Evolutionary conservation across 768 basidiomycete species (phyloP), one percentile per base, ranked within the genome.

Genomic region (Amanita polypyramis): DNA sequence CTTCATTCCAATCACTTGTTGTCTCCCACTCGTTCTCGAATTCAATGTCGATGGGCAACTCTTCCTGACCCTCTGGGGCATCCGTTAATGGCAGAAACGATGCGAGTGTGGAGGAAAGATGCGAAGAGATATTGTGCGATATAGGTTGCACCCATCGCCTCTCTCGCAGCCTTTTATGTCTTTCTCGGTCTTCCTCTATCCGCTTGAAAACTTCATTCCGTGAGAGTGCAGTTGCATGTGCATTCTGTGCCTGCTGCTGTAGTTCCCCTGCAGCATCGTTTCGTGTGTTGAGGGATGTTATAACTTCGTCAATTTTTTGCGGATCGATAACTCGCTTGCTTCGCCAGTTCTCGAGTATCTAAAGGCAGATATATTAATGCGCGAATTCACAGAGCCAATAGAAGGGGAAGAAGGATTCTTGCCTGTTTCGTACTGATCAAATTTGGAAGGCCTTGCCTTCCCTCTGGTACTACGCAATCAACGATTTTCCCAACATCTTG

Each of bases 321-420:
- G 86, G 80, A 51, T 91, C 87, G 21, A 95, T 69, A 11, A 92
- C 76, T 15, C 91, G 79, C 64, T 93, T 91, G 51, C 72, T 82
- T 34, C 89, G 70, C 90, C 92, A 94, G 54, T 76, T 90, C 62
- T 93, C 88, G n/a, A 96, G 72, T 23, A 95, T 90, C 92, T 93
- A 7, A 23, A 10, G 21, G n/a, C 1, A 36, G 47, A 21, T 5
- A 34, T 9, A 34, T 34, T 12, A 47, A 21, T n/a, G n/a, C n/a
- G 17, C 34, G 25, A 29, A 12, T 23, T 36, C 23, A 23, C 23
- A 34, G 34, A 23, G 23, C n/a, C 8, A 8, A 9, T 3, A 34
- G 8, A 40, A 32, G n/a, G 11, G 12, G 19, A 15, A 9, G 43
- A 41, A 4, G 8, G 23, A 7, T 10, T 60, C 75, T 20, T 43